Evolutionary conservation across 169 alveolate species (phyloP), one percentile per base, ranked within the genome.

Genomic region (Toxoplasma gondii): DNA sequence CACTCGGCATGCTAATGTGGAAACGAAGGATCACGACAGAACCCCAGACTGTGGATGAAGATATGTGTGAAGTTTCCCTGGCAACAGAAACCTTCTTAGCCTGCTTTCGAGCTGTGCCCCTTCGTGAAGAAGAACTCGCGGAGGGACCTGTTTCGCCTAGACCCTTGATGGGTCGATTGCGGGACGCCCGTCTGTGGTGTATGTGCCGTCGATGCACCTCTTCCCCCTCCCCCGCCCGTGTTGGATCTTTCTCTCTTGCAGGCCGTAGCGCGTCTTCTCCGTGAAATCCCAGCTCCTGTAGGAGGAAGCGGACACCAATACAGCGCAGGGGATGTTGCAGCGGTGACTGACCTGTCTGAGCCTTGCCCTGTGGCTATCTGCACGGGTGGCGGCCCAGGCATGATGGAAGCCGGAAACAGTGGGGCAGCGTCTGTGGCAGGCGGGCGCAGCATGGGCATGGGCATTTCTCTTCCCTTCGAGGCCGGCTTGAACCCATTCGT

Each of bases 321-420:
- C 69, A 82, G 39, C 90, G 90, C 90, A 22, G 90, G 58, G 36
- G 90, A 82, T 49, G 90, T 82, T 38, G 27, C 67, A 24, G 10
- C 69, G 70, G 90, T 82, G 10, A 44, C 90, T 17, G 90, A 44
- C 67, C 49, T 45, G n/a, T 74, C 49, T 10, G 74, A 86, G 74
- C 93, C 93, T 45, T 95, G 94, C 74, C 91, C 95, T 31, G 97
- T 95, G 70, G 97, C 97, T 0, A 67, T 96, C 34, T 95, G 97
- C 93, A 96, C 97, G 39, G 97, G 97, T 9, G 97, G 97, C 19
- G 97, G 97, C 19, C 96, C 96, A 9, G 97, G 97, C 36, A 90
- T 96, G 93, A 96, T 96, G 97, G 97, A 96, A 81, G 97, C 97
- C 70, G 97, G 97, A 27, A 96, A 96, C 91, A 93, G 94, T 44